Evolutionary conservation across 2,329 filamentous ascomycete species (phyloP).

Genomic region (Alternaria rosae): DNA sequence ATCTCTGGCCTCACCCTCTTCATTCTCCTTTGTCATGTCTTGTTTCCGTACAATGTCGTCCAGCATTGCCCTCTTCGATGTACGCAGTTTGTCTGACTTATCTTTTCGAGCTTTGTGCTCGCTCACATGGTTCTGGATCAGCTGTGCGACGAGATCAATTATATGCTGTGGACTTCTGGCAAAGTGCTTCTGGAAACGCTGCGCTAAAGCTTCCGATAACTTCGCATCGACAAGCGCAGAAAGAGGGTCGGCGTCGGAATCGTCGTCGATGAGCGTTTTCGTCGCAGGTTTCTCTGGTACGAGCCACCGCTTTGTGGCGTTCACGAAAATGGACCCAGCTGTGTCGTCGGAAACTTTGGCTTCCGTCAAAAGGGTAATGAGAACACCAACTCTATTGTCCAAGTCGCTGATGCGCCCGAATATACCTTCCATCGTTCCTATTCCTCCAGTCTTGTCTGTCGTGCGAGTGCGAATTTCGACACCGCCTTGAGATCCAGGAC

Average conservation of each 20-base stretch:
- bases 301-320: slow-evolving; percentile 67
- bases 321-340: slow-evolving; percentile 66
- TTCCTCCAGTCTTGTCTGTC: slow-evolving; percentile 79
- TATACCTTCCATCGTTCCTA: slow-evolving; percentile 68
- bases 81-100: slow-evolving; percentile 20
- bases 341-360: slow-evolving; percentile 64
- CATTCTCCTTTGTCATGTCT: neutral
- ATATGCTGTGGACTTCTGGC: slow-evolving; percentile 70
- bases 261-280: slow-evolving; percentile 36
- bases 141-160: slow-evolving; percentile 68
- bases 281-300: slow-evolving; percentile 20
- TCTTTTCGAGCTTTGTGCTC: slow-evolving; percentile 56
- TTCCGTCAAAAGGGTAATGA: slow-evolving; percentile 52
- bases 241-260: slow-evolving; percentile 52
- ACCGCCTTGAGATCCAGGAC: slow-evolving; percentile 53
- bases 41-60: slow-evolving; percentile 32
- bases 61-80: slow-evolving; percentile 37
- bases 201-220: slow-evolving; percentile 71
- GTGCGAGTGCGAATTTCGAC: slow-evolving; percentile 65
- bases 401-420: slow-evolving; percentile 61
- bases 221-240: slow-evolving; percentile 65
- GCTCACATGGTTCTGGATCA: slow-evolving; percentile 58
- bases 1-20: slow-evolving; percentile 8
- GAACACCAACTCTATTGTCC: slow-evolving; percentile 32
- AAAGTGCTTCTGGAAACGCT: slow-evolving; percentile 68